phyloP scores from a whole-genome alignment of 192 early-diverging fungal species.

The Mortierella antarctica region DNA sequence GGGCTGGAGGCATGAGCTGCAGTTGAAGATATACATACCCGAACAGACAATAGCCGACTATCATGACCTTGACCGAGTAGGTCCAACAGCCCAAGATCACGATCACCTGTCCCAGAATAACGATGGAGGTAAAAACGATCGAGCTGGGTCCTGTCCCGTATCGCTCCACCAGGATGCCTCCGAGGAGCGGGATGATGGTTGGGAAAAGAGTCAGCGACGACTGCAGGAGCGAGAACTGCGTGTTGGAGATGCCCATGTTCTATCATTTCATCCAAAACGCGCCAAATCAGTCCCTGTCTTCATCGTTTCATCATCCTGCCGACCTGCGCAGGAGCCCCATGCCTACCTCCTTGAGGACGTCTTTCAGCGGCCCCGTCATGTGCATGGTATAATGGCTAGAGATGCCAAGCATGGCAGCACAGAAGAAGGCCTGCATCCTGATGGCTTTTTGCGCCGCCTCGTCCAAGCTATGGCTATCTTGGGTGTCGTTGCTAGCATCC shows the following conservation, averaged over 20 bases:
- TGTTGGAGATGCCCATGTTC: slow-evolving; percentile 55
- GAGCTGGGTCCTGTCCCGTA: slow-evolving; percentile 60
- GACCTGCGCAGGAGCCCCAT: slow-evolving; percentile 36
- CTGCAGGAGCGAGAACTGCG: slow-evolving; percentile 58
- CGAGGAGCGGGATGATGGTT: slow-evolving; percentile 56
- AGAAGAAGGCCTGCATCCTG: slow-evolving; percentile 40
- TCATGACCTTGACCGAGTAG: slow-evolving; percentile 52
- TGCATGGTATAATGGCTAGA: slow-evolving; percentile 82
- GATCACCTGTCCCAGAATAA: slow-evolving; percentile 51
- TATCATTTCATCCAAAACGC: slow-evolving; percentile 11
- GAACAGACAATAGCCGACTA: slow-evolving; percentile 54
- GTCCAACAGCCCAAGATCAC: slow-evolving; percentile 54
- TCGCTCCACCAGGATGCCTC: slow-evolving; percentile 53
- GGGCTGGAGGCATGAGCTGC: too few relatives aligned
- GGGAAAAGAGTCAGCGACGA: slow-evolving; percentile 57
- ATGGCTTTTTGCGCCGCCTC: slow-evolving; percentile 29
- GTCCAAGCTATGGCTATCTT: slow-evolving; percentile 6
- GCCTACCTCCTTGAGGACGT: slow-evolving; percentile 78
- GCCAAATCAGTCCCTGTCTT: background rate
- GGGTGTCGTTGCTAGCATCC: background rate
- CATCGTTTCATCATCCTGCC: slow-evolving; percentile 62
- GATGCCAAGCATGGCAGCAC: slow-evolving; percentile 58
- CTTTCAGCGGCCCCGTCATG: slow-evolving; percentile 78
- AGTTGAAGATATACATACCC: slow-evolving; percentile 38
- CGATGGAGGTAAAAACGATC: slow-evolving; percentile 53